Evolutionary conservation across 2,329 filamentous ascomycete species (phyloP).

Genomic region (Ampelomyces quisqualis): DNA sequence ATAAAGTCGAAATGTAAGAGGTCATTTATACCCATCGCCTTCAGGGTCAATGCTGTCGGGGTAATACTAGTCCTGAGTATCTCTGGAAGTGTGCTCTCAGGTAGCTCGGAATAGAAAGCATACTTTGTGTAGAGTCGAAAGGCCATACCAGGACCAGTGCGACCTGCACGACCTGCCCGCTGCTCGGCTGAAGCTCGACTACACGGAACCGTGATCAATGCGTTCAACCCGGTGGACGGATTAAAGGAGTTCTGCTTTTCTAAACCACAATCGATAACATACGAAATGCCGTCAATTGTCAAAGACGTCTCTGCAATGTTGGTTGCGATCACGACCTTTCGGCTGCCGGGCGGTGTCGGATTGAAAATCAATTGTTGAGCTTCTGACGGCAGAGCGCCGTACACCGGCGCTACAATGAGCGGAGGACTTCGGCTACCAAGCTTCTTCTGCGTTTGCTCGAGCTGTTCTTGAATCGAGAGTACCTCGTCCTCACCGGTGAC

Average conservation of each 20-base stretch:
- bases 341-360: constrained; percentile 77
- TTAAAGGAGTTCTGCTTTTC: constrained; percentile 96
- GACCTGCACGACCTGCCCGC: constrained; percentile 85
- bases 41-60: constrained; percentile 78
- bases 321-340: constrained; percentile 91
- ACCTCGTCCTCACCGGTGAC: constrained; percentile 97
- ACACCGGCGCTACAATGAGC: constrained; percentile 88
- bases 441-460: constrained; percentile 83
- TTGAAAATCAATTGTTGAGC: constrained; percentile 93
- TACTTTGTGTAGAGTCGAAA: constrained; percentile 93
- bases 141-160: constrained; percentile 88
- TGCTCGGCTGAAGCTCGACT: constrained; percentile 92
- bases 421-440: constrained; percentile 82
- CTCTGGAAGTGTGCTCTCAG: constrained; percentile 87
- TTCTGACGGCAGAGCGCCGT: constrained; percentile 88
- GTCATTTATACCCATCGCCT: constrained; percentile 88
- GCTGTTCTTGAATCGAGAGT: constrained; percentile 77
- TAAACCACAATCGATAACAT: constrained; percentile 93
- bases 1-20: constrained; percentile 94
- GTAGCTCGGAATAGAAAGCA: constrained; percentile 91
- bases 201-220: constrained; percentile 84
- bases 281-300: constrained; percentile 94
- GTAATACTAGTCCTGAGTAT: constrained; percentile 90
- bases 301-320: constrained; percentile 97
- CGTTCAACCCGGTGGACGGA: constrained; percentile 87